Evolutionary conservation across 352 stramenopile species (phyloP).

Genomic region (Phytophthora foliorum): DNA sequence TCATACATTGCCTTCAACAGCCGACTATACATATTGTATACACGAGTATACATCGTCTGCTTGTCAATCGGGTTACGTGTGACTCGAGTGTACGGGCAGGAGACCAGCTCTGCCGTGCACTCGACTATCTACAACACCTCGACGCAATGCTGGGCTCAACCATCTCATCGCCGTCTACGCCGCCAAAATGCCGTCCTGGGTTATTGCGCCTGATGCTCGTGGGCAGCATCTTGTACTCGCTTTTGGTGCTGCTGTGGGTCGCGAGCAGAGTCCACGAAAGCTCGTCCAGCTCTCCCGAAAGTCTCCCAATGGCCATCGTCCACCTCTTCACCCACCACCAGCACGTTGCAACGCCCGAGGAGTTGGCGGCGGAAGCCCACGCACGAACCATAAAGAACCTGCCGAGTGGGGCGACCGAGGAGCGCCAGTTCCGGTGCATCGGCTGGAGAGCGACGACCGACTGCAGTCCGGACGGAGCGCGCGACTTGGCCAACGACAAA

Average conservation of each 20-base stretch:
- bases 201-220: slow-evolving; percentile 31
- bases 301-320: slow-evolving; percentile 26
- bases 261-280: slow-evolving; percentile 29
- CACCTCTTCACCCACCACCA: slow-evolving; percentile 22
- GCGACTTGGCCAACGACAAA: slow-evolving; percentile 30
- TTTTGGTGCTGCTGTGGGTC: slow-evolving; percentile 12
- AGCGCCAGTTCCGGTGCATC: slow-evolving; percentile 33
- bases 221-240: slow-evolving; percentile 28
- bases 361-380: slow-evolving; percentile 21
- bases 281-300: slow-evolving; percentile 3
- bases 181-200: slow-evolving; percentile 29
- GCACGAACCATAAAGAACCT: slow-evolving; percentile 21
- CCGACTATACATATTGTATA: background rate
- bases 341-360: slow-evolving; percentile 22
- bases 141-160: slow-evolving; percentile 26
- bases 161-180: slow-evolving; percentile 9
- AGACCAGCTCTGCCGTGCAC: slow-evolving; percentile 14
- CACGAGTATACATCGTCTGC: slow-evolving; percentile 1
- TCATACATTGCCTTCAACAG: too few species aligned
- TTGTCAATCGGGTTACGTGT: slow-evolving; percentile 18
- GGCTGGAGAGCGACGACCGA: slow-evolving; percentile 30
- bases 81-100: background rate
- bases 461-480: slow-evolving; percentile 23
- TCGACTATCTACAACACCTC: slow-evolving; percentile 12
- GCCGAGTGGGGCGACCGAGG: slow-evolving; percentile 16